Conservation (phyloP, 768 basidiomycete species). For the Crepidotus variabilis region DNA sequence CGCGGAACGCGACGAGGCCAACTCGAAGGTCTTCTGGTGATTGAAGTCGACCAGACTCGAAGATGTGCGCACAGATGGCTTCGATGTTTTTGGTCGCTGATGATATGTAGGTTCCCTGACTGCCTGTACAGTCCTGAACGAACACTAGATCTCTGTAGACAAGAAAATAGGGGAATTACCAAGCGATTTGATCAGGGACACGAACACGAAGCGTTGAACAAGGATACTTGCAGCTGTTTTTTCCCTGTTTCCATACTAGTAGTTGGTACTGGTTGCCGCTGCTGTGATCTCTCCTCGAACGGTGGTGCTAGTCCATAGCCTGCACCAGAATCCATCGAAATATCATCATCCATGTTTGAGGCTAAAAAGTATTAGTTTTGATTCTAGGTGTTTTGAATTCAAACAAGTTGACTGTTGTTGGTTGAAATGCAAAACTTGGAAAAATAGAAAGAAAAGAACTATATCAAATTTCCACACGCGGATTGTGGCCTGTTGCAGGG, state of each 20-base stretch:
- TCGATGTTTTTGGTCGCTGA: constrained; percentile 96
- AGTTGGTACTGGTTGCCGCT: constrained; percentile 23
- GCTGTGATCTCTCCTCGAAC: constrained; percentile 31
- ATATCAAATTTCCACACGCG: background rate
- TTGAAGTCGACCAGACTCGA: constrained; percentile 90
- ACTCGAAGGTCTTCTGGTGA: constrained; percentile 84
- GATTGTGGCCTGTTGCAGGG: background rate
- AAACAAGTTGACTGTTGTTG: background rate
- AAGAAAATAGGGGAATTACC: background rate
- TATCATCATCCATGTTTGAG: constrained; percentile 70
- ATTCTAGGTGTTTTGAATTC: background rate
- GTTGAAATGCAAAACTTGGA: background rate
- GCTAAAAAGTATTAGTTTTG: too few relatives aligned
- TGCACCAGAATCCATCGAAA: constrained; percentile 54
- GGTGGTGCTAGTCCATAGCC: constrained; percentile 29
- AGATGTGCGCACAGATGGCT: constrained; percentile 91
- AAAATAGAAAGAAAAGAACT: background rate
- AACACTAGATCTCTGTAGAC: constrained; percentile 82
- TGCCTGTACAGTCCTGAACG: constrained; percentile 93
- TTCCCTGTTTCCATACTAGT: constrained; percentile 33
- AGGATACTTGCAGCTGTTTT: constrained; percentile 69
- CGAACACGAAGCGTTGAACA: constrained; percentile 5
- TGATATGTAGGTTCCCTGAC: constrained; percentile 87
- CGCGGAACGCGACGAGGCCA: constrained; percentile 91
- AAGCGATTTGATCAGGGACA: background rate